Evolutionary conservation across 2,329 filamentous ascomycete species (phyloP).

Genomic region (Passalora sequoiae): DNA sequence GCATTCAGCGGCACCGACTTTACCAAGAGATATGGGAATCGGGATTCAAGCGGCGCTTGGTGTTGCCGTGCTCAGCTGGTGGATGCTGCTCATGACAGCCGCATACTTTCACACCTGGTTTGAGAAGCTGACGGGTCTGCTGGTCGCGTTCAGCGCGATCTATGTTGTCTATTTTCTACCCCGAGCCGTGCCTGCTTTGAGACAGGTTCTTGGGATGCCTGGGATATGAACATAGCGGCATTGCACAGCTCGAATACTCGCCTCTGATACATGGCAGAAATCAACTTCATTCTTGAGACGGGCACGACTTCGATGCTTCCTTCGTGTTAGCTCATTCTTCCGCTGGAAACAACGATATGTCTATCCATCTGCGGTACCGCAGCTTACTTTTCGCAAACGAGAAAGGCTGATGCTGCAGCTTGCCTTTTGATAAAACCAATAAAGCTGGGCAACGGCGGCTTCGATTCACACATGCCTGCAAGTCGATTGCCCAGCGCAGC

Average conservation of each 20-base stretch:
- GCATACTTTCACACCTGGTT: constrained; percentile 99
- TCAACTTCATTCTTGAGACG: too few relatives aligned
- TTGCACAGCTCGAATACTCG: neutral
- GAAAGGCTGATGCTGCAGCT: too few relatives aligned
- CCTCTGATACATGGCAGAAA: neutral
- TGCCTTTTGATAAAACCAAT: too few relatives aligned
- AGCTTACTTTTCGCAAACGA: too few relatives aligned
- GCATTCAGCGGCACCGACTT: constrained; percentile 37
- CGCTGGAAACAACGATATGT: too few relatives aligned
- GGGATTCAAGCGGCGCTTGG: constrained; percentile 51
- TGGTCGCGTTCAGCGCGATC: constrained; percentile 44
- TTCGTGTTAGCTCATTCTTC: too few relatives aligned
- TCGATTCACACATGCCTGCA: too few relatives aligned
- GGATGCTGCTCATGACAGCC: constrained; percentile 98
- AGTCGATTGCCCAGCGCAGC: too few relatives aligned
- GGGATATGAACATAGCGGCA: constrained; percentile 28
- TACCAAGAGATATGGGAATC: constrained; percentile 31
- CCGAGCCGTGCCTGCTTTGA: constrained; percentile 39
- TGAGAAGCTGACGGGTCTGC: constrained; percentile 65
- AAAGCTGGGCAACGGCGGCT: too few relatives aligned
- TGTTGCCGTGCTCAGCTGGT: constrained; percentile 69
- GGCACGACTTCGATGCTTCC: too few relatives aligned
- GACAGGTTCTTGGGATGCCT: constrained; percentile 45
- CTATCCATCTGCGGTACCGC: too few relatives aligned
- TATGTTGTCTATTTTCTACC: constrained; percentile 47